A percentile compares a stretch with the other conserved stretches of the same genome.
Conservation (phyloP, 1,284 basidiomycete genomes). For the Xanthoconium separans region DNA sequence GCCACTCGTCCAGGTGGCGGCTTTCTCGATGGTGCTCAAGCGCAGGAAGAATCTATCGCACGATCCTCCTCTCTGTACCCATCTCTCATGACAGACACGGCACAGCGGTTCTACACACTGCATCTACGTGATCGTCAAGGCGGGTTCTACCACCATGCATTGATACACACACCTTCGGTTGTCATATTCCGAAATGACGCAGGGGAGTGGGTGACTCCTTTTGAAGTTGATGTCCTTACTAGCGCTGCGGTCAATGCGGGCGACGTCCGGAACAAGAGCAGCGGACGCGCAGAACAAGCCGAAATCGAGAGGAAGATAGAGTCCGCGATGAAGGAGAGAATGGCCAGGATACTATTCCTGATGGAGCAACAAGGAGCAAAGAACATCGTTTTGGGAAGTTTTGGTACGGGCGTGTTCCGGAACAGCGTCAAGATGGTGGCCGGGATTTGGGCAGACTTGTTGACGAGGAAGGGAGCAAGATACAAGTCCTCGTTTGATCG, state of each 20-base stretch:
- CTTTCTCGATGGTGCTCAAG: slow-evolving; percentile 61
- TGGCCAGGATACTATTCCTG: slow-evolving; percentile 62
- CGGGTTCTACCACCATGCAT: slow-evolving; percentile 65
- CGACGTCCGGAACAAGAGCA: slow-evolving; percentile 44
- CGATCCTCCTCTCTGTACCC: slow-evolving; percentile 64
- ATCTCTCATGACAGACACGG: slow-evolving; percentile 52
- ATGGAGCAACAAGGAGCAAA: slow-evolving; percentile 58
- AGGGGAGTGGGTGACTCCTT: slow-evolving; percentile 53
- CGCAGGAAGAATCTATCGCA: slow-evolving; percentile 74
- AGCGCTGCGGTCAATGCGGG: slow-evolving; percentile 71
- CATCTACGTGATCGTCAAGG: slow-evolving; percentile 50
- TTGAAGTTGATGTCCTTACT: slow-evolving; percentile 60
- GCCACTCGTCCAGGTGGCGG: slow-evolving; percentile 70
- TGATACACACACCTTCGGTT: slow-evolving; percentile 64
- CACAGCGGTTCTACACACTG: slow-evolving; percentile 54
- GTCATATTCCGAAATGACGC: slow-evolving; percentile 56
- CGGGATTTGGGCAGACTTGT: slow-evolving; percentile 57
- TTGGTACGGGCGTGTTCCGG: slow-evolving; percentile 71
- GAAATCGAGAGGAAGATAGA: slow-evolving; percentile 52
- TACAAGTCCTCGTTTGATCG: slow-evolving; percentile 58
- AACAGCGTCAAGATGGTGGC: slow-evolving; percentile 60
- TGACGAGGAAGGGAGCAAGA: slow-evolving; percentile 45
- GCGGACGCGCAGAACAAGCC: slow-evolving; percentile 21
- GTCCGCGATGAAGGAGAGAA: slow-evolving; percentile 61
- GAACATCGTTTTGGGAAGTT: slow-evolving; percentile 66